Evolutionary conservation across 148 eudicot species (phyloP).

Genomic region (Rhododendron henanense): DNA sequence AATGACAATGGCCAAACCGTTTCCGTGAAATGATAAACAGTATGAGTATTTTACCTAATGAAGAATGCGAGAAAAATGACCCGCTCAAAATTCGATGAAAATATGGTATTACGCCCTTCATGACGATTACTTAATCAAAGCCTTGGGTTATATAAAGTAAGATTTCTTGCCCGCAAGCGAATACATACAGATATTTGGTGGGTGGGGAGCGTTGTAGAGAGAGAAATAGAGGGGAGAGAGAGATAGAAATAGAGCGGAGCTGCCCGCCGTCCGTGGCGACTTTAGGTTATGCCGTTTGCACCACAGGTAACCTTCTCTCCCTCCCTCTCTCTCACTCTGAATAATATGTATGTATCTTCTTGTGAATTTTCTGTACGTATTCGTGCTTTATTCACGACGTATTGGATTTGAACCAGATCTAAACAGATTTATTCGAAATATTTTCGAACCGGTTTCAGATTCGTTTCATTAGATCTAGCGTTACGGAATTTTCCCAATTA

Average conservation of each 20-base stretch:
- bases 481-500: neutral
- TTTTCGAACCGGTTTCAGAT: neutral
- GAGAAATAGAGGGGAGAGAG: neutral
- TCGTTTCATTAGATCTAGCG: slow-evolving; percentile 7
- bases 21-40: no score
- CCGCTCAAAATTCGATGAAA: no score
- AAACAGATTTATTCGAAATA: neutral
- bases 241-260: neutral
- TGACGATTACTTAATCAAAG: no score
- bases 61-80: no score
- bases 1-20: no score
- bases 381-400: neutral
- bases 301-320: slow-evolving; percentile 26
- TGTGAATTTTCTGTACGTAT: neutral
- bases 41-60: no score
- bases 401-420: neutral
- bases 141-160: neutral
- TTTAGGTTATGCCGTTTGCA: slow-evolving; percentile 61
- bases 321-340: neutral
- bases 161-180: neutral
- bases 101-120: no score
- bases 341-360: neutral
- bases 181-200: neutral
- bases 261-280: slow-evolving; percentile 27
- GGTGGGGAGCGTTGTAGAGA: neutral